These are phyloP conservation scores for Cutaneotrichosporon mucoides DNA, from an alignment of 1,284 basidiomycete genomes.

Conservation along the genomic window DNA sequence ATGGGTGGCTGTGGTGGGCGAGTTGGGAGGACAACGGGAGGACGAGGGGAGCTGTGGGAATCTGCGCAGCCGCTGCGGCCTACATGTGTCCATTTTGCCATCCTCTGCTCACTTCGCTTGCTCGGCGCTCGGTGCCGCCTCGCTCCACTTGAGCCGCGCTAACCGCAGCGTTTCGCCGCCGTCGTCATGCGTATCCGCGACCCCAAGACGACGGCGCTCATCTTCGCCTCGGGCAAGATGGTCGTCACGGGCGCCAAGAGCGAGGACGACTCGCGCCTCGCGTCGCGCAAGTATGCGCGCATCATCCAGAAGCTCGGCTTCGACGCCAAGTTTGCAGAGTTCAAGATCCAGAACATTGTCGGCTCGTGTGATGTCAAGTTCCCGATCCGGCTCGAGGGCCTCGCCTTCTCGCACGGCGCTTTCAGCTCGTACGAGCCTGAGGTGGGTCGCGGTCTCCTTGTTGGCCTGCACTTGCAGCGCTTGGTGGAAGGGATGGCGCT, in stretches of 20 bases:
- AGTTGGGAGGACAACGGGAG: background rate
- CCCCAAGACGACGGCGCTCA: conserved; percentile 98
- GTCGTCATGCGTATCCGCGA: conserved; percentile 99
- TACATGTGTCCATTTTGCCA: no score
- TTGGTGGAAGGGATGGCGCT: background rate
- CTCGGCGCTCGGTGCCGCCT: no score
- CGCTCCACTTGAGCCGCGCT: conserved; percentile 28
- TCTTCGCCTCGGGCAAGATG: conserved; percentile 99
- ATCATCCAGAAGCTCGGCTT: conserved; percentile 99
- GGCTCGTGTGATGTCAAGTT: conserved; percentile 99
- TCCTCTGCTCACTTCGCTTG: no score
- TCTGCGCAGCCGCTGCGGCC: no score
- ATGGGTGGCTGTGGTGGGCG: background rate
- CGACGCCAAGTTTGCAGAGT: conserved; percentile 98
- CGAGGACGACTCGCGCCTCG: conserved; percentile 94
- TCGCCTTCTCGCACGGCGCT: conserved; percentile 97
- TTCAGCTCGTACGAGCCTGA: conserved; percentile 98
- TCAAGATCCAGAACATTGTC: conserved; percentile 99
- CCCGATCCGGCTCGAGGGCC: conserved; percentile 95
- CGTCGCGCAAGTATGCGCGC: conserved; percentile 97
- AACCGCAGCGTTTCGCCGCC: conserved; percentile 93
- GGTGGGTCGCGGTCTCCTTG: conserved; percentile 53
- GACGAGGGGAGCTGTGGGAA: background rate
- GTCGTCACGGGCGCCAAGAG: conserved; percentile 99
- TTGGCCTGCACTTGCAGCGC: no score